Evolutionary conservation across 129 eudicot genomes (phyloP).

Genomic region (sunflower (Helianthus annuus)): DNA sequence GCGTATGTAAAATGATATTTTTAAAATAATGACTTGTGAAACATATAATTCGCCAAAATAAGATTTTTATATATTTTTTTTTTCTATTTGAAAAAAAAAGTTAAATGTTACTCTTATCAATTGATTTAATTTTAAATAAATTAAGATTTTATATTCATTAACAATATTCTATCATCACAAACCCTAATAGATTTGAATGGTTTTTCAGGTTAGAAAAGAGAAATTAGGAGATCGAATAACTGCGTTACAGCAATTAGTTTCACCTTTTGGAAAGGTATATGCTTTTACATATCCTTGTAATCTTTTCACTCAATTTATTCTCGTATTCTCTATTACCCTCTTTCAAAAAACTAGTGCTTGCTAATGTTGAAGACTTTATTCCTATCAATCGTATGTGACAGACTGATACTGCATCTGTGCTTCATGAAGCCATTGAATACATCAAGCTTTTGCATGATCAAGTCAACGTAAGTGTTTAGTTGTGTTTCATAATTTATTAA

Average conservation of each 20-base stretch:
- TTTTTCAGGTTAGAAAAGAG: conserved; percentile 80
- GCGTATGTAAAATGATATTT: no score
- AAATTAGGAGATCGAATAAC: conserved; percentile 94
- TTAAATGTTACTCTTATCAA: no score
- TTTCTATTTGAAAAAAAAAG: no score
- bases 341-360: neutral
- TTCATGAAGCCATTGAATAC: conserved; percentile 91
- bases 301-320: neutral
- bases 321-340: no score
- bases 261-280: conserved; percentile 93
- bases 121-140: no score
- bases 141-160: no score
- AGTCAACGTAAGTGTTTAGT: conserved; percentile 56
- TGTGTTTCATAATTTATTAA: neutral
- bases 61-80: neutral
- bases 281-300: neutral
- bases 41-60: neutral
- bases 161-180: neutral
- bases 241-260: conserved; percentile 91
- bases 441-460: conserved; percentile 92
- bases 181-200: neutral
- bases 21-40: no score
- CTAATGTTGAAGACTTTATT: neutral
- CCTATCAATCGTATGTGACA: conserved; percentile 29
- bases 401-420: conserved; percentile 99